Percentiles rank a stretch among this genome's conserved stretches.
phyloP scores from a whole-genome alignment of 1,284 basidiomycete species.

The Puccinia triticina region DNA sequence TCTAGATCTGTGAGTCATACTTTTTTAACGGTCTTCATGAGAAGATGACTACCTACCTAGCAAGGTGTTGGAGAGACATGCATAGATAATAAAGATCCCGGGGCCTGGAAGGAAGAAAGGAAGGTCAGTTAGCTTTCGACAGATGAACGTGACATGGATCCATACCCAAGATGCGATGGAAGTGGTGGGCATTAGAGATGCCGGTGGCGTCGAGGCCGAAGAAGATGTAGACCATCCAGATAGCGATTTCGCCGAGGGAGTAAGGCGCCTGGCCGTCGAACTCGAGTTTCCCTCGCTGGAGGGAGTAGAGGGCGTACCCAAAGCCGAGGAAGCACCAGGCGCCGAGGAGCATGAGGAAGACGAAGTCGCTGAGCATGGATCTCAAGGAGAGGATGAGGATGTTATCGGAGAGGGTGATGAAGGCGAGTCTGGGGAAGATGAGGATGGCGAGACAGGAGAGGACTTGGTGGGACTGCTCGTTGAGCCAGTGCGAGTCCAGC shows the following conservation, averaged over 20 bases:
- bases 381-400: constrained; percentile 61
- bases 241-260: constrained; percentile 41
- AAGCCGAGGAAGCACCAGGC: constrained; percentile 52
- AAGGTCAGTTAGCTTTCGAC: not conserved
- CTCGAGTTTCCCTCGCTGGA: constrained; percentile 34
- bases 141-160: not conserved
- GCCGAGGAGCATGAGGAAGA: constrained; percentile 59
- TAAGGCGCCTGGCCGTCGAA: constrained; percentile 18
- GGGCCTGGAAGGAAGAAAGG: constrained; percentile 9
- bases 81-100: constrained; percentile 50
- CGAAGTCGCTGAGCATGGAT: constrained; percentile 60
- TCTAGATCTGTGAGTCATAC: not conserved
- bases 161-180: constrained; percentile 44
- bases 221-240: constrained; percentile 52
- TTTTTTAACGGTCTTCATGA: no score
- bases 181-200: constrained; percentile 43
- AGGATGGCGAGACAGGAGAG: constrained; percentile 59
- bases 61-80: constrained; percentile 51
- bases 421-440: constrained; percentile 61
- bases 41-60: no score
- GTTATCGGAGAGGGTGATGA: constrained; percentile 61
- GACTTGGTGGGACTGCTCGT: constrained; percentile 59
- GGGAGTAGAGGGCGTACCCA: constrained; percentile 35
- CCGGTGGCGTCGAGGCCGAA: constrained; percentile 51
- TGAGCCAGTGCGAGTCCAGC: constrained; percentile 50